Evolutionary conservation across 441 rosid genomes (phyloP).

Genomic region (Syzygium malaccense): DNA sequence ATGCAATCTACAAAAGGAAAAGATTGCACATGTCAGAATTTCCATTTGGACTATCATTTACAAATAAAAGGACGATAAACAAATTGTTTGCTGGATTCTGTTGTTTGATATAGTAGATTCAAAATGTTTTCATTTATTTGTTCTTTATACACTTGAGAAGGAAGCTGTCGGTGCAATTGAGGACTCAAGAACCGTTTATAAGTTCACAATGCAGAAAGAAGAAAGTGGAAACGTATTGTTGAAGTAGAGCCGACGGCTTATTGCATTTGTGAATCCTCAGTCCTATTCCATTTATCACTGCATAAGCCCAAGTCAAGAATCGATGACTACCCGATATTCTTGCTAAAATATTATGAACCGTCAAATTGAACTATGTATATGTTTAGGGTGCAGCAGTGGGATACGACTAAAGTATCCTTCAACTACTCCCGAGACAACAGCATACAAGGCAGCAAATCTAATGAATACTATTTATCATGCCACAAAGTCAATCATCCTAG

Average conservation of each 20-base stretch:
- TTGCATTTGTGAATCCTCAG: not conserved
- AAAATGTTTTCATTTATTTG: not conserved
- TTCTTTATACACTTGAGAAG: not conserved
- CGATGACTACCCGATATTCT: not conserved
- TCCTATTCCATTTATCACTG: not conserved
- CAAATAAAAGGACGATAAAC: not conserved
- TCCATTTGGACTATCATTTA: not conserved
- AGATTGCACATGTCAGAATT: not conserved
- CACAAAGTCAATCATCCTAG: not conserved
- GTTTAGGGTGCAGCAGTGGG: not conserved
- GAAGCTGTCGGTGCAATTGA: not conserved
- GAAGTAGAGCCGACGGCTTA: not conserved
- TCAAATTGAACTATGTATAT: not conserved
- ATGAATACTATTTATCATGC: not conserved
- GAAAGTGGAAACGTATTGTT: not conserved
- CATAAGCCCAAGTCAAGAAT: not conserved
- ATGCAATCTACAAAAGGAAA: constrained; percentile 34
- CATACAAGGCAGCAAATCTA: not conserved
- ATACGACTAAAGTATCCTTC: not conserved
- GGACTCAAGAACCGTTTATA: not conserved
- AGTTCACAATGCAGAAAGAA: not conserved
- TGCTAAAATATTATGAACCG: not conserved
- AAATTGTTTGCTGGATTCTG: not conserved
- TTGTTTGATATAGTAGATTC: not conserved
- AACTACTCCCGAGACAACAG: not conserved